Evolutionary conservation across 2,329 filamentous ascomycete genomes (phyloP).

Genomic region (Penicillium palitans): DNA sequence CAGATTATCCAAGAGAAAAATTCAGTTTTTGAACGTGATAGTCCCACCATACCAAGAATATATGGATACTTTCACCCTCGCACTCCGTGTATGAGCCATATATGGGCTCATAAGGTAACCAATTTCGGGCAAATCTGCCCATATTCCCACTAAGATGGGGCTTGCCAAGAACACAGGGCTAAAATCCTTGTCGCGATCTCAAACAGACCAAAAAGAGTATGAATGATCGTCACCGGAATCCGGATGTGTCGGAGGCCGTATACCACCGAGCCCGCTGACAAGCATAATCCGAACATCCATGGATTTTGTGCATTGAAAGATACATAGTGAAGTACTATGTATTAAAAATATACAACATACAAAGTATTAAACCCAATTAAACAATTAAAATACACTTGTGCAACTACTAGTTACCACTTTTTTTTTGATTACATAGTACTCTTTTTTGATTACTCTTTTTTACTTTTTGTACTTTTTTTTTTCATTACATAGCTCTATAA

Average conservation of each 20-base stretch:
- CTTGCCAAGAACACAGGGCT: conserved; percentile 1
- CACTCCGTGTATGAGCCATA: background rate
- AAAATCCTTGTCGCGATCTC: background rate
- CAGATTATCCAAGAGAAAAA: conserved; percentile 2
- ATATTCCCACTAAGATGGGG: background rate
- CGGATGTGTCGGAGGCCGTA: conserved; percentile 21
- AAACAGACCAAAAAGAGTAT: background rate
- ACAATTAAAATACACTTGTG: background rate
- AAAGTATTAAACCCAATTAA: background rate
- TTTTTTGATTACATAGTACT: background rate
- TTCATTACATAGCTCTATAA: conserved; percentile 13
- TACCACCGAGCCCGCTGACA: conserved; percentile 13
- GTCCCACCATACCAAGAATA: background rate
- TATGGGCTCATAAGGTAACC: background rate
- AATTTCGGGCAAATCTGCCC: background rate
- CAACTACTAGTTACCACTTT: background rate
- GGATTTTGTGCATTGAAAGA: background rate
- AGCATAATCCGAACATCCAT: background rate
- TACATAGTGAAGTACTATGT: too few relatives aligned
- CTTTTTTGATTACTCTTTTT: background rate
- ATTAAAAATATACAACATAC: too few relatives aligned
- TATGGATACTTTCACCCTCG: background rate
- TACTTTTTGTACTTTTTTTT: background rate
- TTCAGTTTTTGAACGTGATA: background rate
- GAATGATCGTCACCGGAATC: conserved; percentile 6